Base-by-base conservation (phyloP, 1,139 yeast genomes). In the Eremothecium sinecaudum region DNA sequence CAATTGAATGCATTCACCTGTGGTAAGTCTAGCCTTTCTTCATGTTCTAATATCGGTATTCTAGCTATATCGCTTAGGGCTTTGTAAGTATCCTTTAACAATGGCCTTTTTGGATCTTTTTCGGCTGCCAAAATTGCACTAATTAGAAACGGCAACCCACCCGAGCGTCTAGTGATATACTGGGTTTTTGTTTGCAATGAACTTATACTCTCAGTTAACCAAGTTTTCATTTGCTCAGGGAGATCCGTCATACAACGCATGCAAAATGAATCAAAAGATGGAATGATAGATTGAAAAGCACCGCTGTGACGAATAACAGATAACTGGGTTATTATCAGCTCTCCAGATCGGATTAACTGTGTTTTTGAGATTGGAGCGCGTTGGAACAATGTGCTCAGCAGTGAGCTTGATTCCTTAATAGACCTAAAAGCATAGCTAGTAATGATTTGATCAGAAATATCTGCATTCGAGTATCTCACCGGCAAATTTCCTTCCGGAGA, bases 1-100 rank as follows among this genome's bases (percentile, higher is more conserved):
- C 94, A 80, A 51, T 90, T 90, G 53, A 83, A 75, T 0, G 96
- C 96, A 58, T 87, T 94, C 0, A 87, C 95, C 53, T 87, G 97
- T 0, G 97, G 90, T 17, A 83, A 63, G 48, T 83, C 94, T 43
- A 73, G 64, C 39, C 68, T 73, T 41, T 75, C 75, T 10, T 66
- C 71, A 17, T 62, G 59, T 11, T 62, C 63, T 4, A 56, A 52
- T n/a, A 69, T 64, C 1, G 79, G 75, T 5, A 56, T 38, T 4
- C 56, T 45, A 1, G 90, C 83, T 25, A 82, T 69, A 4, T 51
- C 53, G 19, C 74, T 43, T 13, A 87, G 60, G 25, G 61, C 53
- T 0, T 62, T 59, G 45, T 83, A 71, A 0, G 92, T 71, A 4
- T 53, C 41, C 2, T 58, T 53, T 25, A 80, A 51, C 23, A 72